phyloP scores from a whole-genome alignment of 2,329 filamentous ascomycete species.

The Fusarium scirpi region DNA sequence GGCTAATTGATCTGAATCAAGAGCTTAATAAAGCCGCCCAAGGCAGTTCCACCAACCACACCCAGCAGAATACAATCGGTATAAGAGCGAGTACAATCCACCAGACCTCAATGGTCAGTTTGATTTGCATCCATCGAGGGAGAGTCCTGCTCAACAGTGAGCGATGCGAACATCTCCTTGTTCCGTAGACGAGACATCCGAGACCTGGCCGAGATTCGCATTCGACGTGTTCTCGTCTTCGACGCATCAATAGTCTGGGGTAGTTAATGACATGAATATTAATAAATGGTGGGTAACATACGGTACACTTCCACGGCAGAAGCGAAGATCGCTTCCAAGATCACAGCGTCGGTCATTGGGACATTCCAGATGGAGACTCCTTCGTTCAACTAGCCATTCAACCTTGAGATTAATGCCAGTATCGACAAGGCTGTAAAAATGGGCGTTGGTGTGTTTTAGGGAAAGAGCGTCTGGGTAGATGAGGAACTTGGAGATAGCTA shows the following conservation, averaged over 20 bases:
- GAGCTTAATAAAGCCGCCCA: slow-evolving; percentile 4
- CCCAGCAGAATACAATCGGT: slow-evolving; percentile 56
- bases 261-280: background rate
- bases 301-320: slow-evolving; percentile 71
- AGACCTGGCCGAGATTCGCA: slow-evolving; percentile 69
- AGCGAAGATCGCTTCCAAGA: slow-evolving; percentile 68
- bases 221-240: slow-evolving; percentile 69
- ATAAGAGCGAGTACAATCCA: slow-evolving; percentile 60
- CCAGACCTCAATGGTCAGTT: slow-evolving; percentile 62
- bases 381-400: slow-evolving; percentile 75
- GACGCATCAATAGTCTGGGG: slow-evolving; percentile 67
- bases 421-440: slow-evolving; percentile 73
- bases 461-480: slow-evolving; percentile 78
- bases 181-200: slow-evolving; percentile 67
- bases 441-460: slow-evolving; percentile 73
- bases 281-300: slow-evolving; percentile 51
- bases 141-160: slow-evolving; percentile 59
- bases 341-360: slow-evolving; percentile 70
- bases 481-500: slow-evolving; percentile 70
- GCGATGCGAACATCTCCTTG: slow-evolving; percentile 60
- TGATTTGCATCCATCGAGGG: slow-evolving; percentile 59
- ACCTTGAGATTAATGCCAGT: slow-evolving; percentile 75
- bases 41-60: slow-evolving; percentile 49
- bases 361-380: slow-evolving; percentile 72
- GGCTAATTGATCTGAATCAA: background rate